Evolutionary conservation across 768 basidiomycete genomes (phyloP).

Genomic region (Rhizopogon roseolus): DNA sequence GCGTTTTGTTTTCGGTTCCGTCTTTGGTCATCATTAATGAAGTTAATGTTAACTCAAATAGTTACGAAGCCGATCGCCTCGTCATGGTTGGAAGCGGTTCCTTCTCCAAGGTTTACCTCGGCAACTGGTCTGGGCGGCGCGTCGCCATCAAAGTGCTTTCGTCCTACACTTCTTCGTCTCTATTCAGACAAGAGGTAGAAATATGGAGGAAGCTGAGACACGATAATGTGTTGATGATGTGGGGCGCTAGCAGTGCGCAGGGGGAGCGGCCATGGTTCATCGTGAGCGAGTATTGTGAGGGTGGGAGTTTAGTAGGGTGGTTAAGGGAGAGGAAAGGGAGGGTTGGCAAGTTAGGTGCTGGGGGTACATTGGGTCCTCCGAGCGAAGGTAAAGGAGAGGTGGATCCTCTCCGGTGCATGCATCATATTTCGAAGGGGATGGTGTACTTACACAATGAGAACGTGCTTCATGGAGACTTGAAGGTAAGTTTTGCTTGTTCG

Average conservation of each 20-base stretch:
- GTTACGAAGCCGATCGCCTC: slow-evolving; percentile 73
- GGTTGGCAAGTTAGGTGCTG: slow-evolving; percentile 2
- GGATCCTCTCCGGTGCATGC: slow-evolving; percentile 4
- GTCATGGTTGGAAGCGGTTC: slow-evolving; percentile 66
- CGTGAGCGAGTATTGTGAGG: background rate
- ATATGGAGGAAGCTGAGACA: slow-evolving; percentile 10
- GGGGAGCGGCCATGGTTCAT: slow-evolving; percentile 4
- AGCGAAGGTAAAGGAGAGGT: background rate
- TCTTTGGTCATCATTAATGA: background rate
- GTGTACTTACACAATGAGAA: slow-evolving; percentile 10
- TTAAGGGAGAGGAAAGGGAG: slow-evolving; percentile 37
- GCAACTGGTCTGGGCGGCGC: slow-evolving; percentile 58
- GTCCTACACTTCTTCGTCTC: slow-evolving; percentile 49
- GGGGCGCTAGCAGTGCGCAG: slow-evolving; percentile 11
- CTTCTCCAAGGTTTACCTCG: slow-evolving; percentile 77
- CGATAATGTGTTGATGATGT: slow-evolving; percentile 9
- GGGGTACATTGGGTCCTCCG: background rate
- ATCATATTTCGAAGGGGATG: slow-evolving; percentile 11
- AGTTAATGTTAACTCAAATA: slow-evolving; percentile 14
- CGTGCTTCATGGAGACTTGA: slow-evolving; percentile 67
- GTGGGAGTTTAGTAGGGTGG: slow-evolving; percentile 28
- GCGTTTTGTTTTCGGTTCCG: slow-evolving; percentile 5
- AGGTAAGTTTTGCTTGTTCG: slow-evolving; percentile 37
- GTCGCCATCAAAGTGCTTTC: slow-evolving; percentile 76
- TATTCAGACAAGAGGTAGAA: slow-evolving; percentile 48